phyloP scores from a whole-genome alignment of 1,139 yeast genomes.

The Pichia sp. region DNA sequence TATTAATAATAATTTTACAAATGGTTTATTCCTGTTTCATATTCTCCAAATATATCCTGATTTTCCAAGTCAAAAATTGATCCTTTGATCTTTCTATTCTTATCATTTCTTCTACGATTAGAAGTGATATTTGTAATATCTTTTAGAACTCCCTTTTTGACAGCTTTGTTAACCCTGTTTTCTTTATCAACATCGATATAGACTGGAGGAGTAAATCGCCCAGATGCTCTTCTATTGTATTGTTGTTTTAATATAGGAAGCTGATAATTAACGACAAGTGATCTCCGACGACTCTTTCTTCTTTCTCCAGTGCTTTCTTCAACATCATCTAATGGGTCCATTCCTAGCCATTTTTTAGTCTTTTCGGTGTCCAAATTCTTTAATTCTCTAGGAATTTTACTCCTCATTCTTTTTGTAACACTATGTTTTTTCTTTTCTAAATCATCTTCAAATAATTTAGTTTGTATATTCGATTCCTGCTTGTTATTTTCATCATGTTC shows the following conservation, averaged over 20 bases:
- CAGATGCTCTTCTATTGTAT: slow-evolving; percentile 67
- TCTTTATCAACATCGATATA: slow-evolving; percentile 15
- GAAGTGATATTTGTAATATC: slow-evolving; percentile 7
- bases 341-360: slow-evolving; percentile 18
- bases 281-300: slow-evolving; percentile 34
- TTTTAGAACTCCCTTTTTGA: not conserved
- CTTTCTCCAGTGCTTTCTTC: slow-evolving; percentile 12
- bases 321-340: slow-evolving; percentile 12
- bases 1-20: too few species aligned
- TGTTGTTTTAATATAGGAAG: slow-evolving; percentile 55
- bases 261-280: slow-evolving; percentile 58
- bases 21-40: too few species aligned
- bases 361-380: slow-evolving; percentile 19
- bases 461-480: too few species aligned
- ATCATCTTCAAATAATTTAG: not conserved
- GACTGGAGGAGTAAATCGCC: slow-evolving; percentile 50
- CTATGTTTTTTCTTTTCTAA: slow-evolving; percentile 12
- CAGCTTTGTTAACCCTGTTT: slow-evolving; percentile 9
- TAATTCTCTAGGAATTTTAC: slow-evolving; percentile 32
- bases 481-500: too few species aligned
- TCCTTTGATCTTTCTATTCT: not conserved
- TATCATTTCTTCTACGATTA: not conserved
- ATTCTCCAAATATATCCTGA: slow-evolving; percentile 7
- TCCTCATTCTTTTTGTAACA: slow-evolving; percentile 10
- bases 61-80: slow-evolving; percentile 14